Evolutionary conservation across 208 protist genomes (phyloP).

Genomic region (Tritrichomonas musculus): DNA sequence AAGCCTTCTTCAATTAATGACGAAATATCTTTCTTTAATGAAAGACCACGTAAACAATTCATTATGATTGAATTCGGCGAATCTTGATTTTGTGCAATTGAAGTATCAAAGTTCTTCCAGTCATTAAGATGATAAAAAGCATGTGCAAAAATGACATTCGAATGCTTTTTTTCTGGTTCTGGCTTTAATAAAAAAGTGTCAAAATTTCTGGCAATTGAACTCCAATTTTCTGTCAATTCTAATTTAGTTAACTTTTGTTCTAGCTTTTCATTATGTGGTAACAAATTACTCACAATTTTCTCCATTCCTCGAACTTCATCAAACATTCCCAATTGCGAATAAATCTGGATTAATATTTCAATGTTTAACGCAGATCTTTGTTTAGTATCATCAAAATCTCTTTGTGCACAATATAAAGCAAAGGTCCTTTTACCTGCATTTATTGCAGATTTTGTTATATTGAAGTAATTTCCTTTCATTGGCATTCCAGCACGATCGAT

Average conservation of each 20-base stretch:
- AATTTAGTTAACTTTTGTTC: neutral
- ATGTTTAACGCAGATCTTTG: neutral
- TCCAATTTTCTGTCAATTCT: neutral
- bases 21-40: neutral
- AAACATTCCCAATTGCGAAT: constrained; percentile 29
- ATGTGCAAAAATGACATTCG: neutral
- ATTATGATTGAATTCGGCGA: neutral
- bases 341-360: neutral
- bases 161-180: neutral
- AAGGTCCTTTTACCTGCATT: neutral
- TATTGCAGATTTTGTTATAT: neutral
- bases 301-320: neutral
- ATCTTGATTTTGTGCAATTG: neutral
- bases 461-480: neutral
- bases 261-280: neutral
- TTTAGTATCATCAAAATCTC: neutral
- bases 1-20: neutral
- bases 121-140: neutral
- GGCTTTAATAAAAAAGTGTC: neutral
- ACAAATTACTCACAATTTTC: neutral
- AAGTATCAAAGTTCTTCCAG: neutral
- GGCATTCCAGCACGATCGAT: neutral
- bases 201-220: neutral
- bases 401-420: constrained; percentile 14
- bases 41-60: neutral